Evolutionary conservation across 768 basidiomycete genomes (phyloP).

Genomic region (Phanerodontia chrysosporium): DNA sequence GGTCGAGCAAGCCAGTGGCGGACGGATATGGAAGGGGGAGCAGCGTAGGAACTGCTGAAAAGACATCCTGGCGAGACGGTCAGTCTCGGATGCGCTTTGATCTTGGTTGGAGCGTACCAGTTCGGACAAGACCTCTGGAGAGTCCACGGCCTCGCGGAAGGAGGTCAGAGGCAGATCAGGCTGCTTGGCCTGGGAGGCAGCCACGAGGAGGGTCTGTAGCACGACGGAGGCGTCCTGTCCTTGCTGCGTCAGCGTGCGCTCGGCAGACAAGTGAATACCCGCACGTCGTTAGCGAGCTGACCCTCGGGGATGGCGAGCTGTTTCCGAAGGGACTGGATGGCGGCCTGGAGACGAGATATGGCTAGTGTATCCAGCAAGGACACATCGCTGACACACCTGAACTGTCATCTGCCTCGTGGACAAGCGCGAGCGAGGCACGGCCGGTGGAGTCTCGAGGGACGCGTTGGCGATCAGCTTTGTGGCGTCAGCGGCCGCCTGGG

Average conservation of each 20-base stretch:
- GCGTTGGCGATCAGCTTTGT: conserved; percentile 2
- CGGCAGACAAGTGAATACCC: neutral
- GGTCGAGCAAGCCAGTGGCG: conserved; percentile 29
- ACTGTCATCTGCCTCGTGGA: neutral
- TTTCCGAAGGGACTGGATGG: neutral
- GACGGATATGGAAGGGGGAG: conserved; percentile 28
- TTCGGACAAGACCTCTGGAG: neutral
- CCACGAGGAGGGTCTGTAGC: neutral
- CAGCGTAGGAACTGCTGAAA: conserved; percentile 33
- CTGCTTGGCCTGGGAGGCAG: neutral
- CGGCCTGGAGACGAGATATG: neutral
- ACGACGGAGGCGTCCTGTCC: neutral
- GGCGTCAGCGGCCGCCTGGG: neutral
- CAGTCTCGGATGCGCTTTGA: no score
- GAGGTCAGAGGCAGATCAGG: neutral
- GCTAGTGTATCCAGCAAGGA: neutral
- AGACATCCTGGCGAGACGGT: conserved; percentile 33
- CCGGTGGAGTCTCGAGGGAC: no score
- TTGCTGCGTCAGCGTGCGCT: neutral
- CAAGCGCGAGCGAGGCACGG: no score
- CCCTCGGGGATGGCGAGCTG: neutral
- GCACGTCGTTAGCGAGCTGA: neutral
- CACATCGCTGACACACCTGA: neutral
- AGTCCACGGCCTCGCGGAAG: neutral
- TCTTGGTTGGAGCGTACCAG: conserved; percentile 2